phyloP scores from a whole-genome alignment of 257 asterid species.

The Voacanga thouarsii region DNA sequence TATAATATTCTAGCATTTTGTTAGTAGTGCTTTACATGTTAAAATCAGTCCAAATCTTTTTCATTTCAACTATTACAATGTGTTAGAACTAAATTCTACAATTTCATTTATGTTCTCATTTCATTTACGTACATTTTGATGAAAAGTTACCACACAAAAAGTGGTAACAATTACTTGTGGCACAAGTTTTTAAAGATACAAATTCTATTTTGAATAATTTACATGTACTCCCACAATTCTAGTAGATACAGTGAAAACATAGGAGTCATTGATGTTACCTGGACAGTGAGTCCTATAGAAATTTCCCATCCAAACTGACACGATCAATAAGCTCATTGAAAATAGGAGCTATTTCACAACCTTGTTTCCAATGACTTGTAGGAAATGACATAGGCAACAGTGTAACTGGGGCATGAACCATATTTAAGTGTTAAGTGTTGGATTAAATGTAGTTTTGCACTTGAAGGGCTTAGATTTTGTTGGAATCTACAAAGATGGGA shows the following conservation, averaged over 20 bases:
- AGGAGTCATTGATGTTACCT: conserved; percentile 37
- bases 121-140: not conserved
- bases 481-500: no score
- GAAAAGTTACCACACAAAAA: not conserved
- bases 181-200: not conserved
- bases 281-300: conserved; percentile 85
- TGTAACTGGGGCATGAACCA: conserved; percentile 89
- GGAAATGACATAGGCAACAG: conserved; percentile 77
- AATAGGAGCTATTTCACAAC: conserved; percentile 94
- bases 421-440: not conserved
- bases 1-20: not conserved
- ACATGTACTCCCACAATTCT: not conserved
- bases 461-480: no score
- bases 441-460: no score
- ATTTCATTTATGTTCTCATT: not conserved
- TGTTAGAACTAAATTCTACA: not conserved
- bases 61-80: no score
- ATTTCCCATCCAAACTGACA: conserved; percentile 77
- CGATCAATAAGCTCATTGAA: conserved; percentile 91
- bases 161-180: not conserved
- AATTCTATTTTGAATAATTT: not conserved
- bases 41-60: not conserved
- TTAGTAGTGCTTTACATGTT: not conserved
- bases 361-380: conserved; percentile 67
- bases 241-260: not conserved